Evolutionary conservation across 2,329 filamentous ascomycete genomes (phyloP).

Genomic region (Calonectria pauciramosa): DNA sequence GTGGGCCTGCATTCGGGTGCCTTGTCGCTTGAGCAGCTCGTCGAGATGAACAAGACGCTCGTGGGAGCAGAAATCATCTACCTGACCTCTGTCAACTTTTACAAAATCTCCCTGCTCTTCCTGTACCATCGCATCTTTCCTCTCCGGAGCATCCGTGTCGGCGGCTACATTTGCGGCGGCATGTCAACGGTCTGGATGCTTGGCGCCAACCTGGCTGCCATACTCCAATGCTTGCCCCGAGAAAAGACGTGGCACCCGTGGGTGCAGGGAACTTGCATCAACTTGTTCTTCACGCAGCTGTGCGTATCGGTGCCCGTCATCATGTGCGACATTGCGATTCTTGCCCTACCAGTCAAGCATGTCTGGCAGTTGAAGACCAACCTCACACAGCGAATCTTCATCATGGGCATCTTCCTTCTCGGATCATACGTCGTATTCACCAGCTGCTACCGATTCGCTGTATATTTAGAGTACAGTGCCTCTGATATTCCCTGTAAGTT

Average conservation of each 20-base stretch:
- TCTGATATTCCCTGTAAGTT: not conserved
- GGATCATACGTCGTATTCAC: not conserved
- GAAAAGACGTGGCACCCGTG: not conserved
- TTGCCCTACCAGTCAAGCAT: not conserved
- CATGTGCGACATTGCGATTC: slow-evolving; percentile 6
- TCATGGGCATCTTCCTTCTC: not conserved
- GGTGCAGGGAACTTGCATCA: not conserved
- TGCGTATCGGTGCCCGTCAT: not conserved
- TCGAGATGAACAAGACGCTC: not conserved
- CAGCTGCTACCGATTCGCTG: not conserved
- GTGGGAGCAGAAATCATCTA: not conserved
- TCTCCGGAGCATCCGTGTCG: not conserved
- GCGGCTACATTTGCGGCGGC: not conserved
- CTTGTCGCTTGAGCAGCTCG: not conserved
- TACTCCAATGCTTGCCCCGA: not conserved
- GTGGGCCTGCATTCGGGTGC: not conserved
- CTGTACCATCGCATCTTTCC: not conserved
- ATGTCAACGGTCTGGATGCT: not conserved
- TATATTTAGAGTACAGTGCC: not conserved
- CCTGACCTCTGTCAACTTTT: not conserved
- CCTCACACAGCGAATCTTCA: not conserved
- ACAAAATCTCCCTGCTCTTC: slow-evolving; percentile 2
- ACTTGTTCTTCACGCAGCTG: not conserved
- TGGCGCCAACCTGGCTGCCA: not conserved
- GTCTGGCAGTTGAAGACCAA: slow-evolving; percentile 5